Conservation (phyloP, 1,284 basidiomycete genomes). For the Pseudozyma pruni region DNA sequence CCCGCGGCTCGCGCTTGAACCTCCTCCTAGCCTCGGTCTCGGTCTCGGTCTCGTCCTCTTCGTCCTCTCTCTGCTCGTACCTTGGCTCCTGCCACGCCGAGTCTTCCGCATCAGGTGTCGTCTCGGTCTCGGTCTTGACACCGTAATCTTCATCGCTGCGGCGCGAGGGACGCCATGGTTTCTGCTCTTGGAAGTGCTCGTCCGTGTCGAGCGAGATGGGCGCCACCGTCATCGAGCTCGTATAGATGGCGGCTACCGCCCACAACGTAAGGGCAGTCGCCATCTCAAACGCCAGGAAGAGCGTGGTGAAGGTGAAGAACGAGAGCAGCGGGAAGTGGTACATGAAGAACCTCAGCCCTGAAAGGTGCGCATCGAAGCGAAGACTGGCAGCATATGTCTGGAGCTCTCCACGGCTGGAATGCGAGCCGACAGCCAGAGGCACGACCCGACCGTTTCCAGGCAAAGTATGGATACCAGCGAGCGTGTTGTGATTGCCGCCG, state of each 20-base stretch:
- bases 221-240: constrained; percentile 36
- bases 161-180: constrained; percentile 4
- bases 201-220: constrained; percentile 28
- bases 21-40: constrained; percentile 31
- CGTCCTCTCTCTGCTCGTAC: constrained; percentile 1
- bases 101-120: constrained; percentile 16
- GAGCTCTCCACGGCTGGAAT: constrained; percentile 56
- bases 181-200: constrained; percentile 30
- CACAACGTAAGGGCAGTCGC: constrained; percentile 59
- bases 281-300: constrained; percentile 63
- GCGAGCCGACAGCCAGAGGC: constrained; percentile 34
- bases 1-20: constrained; percentile 22
- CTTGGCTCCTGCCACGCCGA: constrained; percentile 9
- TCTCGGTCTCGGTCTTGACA: constrained; percentile 15
- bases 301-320: constrained; percentile 57
- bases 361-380: constrained; percentile 63
- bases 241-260: constrained; percentile 57
- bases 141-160: background rate
- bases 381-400: constrained; percentile 58
- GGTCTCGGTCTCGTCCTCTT: constrained; percentile 37
- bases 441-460: constrained; percentile 19
- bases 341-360: constrained; percentile 63
- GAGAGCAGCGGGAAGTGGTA: constrained; percentile 61
- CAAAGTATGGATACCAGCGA: constrained; percentile 25
- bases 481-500: constrained; percentile 44